Evolutionary conservation across 2,329 filamentous ascomycete genomes (phyloP).

Genomic region (Lachnellula cervina): DNA sequence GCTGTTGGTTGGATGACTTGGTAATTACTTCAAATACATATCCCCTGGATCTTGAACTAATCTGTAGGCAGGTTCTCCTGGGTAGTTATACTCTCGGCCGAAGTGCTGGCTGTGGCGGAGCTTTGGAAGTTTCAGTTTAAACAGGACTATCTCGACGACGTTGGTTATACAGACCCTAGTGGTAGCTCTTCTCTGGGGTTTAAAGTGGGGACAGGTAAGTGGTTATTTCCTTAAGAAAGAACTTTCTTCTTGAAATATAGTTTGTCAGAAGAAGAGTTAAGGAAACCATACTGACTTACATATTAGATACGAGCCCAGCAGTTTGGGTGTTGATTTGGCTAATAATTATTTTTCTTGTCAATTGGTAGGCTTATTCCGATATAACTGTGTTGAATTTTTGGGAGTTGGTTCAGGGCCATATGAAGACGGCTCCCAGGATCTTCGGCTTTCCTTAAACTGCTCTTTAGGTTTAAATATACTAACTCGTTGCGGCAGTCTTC

Average conservation of each 20-base stretch:
- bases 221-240: no score
- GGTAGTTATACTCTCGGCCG: slow-evolving; percentile 31
- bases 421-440: no score
- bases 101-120: slow-evolving; percentile 37
- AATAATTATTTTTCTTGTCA: slow-evolving; percentile 31
- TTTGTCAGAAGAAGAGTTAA: no score
- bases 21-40: slow-evolving; percentile 20
- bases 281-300: no score
- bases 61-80: slow-evolving; percentile 29
- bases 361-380: slow-evolving; percentile 11
- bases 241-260: no score
- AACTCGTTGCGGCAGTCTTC: slow-evolving; percentile 20
- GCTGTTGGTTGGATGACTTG: slow-evolving; percentile 38
- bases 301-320: slow-evolving; percentile 30
- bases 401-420: no score
- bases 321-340: slow-evolving; percentile 36
- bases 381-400: no score
- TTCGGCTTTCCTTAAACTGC: no score
- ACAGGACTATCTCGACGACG: slow-evolving; percentile 28
- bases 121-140: slow-evolving; percentile 38
- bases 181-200: slow-evolving; percentile 27
- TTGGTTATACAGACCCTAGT: slow-evolving; percentile 27
- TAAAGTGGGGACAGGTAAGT: slow-evolving; percentile 13
- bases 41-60: neutral
- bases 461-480: no score